Conservation (phyloP, 2,329 filamentous ascomycete species). For the Immersiporthe knoxdaviesiana region DNA sequence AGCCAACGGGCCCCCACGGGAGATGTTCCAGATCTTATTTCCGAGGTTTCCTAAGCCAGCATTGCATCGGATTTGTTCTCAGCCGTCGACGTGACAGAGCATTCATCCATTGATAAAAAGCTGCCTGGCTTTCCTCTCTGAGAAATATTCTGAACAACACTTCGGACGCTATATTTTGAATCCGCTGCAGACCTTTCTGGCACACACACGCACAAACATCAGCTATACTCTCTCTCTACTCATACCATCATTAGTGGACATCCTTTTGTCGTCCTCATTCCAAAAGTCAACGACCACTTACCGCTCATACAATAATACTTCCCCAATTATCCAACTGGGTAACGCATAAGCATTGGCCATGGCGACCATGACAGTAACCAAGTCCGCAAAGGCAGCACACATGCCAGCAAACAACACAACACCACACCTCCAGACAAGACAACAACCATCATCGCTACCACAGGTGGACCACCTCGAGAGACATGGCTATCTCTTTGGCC, state of each 20-base stretch:
- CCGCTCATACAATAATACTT: not conserved
- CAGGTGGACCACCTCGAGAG: conserved; percentile 41
- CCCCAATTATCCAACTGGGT: not conserved
- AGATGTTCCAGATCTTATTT: not conserved
- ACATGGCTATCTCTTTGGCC: conserved; percentile 61
- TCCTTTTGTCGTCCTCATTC: not conserved
- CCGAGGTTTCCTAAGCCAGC: not conserved
- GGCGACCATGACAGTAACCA: conserved; percentile 26
- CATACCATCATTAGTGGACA: not conserved
- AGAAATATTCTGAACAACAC: not conserved
- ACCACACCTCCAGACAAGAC: conserved; percentile 16
- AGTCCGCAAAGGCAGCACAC: conserved; percentile 5
- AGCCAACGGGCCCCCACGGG: not conserved
- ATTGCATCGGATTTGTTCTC: not conserved
- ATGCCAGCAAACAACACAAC: not conserved
- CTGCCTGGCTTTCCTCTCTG: not conserved
- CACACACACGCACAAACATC: too few species aligned
- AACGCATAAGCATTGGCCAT: conserved; percentile 7
- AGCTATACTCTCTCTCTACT: too few species aligned
- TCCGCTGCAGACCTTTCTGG: not conserved
- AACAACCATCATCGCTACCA: conserved; percentile 7
- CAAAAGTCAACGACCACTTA: too few species aligned
- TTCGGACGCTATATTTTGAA: not conserved
- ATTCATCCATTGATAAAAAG: not conserved
- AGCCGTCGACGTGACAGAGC: not conserved